Conservation (phyloP, 2,329 filamentous ascomycete species). For the Aspergillus quadrilineatus region DNA sequence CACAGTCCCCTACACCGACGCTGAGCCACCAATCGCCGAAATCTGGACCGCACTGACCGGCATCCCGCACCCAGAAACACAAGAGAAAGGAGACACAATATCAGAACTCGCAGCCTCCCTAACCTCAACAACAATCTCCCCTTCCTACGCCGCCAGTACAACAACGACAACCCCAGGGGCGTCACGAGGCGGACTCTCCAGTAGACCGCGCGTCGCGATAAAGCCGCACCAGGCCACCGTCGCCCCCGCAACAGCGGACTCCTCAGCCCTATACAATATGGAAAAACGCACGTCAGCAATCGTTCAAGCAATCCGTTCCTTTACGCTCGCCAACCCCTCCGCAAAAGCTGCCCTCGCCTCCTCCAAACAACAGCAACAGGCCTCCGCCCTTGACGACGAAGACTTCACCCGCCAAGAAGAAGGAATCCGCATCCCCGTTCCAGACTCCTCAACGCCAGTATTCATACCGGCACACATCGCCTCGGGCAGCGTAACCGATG, state of each 20-base stretch:
- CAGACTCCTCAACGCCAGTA: constrained; percentile 30
- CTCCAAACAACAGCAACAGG: background rate
- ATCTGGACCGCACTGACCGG: constrained; percentile 61
- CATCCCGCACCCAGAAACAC: constrained; percentile 28
- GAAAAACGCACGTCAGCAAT: constrained; percentile 46
- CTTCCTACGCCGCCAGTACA: constrained; percentile 28
- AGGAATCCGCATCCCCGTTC: constrained; percentile 38
- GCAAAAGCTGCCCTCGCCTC: constrained; percentile 37
- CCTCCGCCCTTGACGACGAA: background rate
- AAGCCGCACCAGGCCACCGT: constrained; percentile 47
- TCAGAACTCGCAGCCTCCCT: constrained; percentile 22
- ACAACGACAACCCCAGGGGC: constrained; percentile 24
- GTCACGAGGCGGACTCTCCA: constrained; percentile 9
- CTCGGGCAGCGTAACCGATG: constrained; percentile 40
- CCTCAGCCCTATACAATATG: constrained; percentile 44
- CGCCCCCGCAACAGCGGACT: constrained; percentile 39
- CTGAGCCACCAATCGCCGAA: constrained; percentile 55
- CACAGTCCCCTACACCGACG: constrained; percentile 58
- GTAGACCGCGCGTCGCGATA: constrained; percentile 27
- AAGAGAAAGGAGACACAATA: background rate
- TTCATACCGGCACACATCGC: constrained; percentile 41
- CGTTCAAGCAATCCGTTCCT: constrained; percentile 42
- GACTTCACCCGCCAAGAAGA: background rate
- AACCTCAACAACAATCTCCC: constrained; percentile 17
- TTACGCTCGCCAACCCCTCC: constrained; percentile 40